Percentiles rank a stretch among this genome's conserved stretches.
Evolutionary conservation across 208 protist genomes (phyloP).

Genomic region (Trypanosoma avium): DNA sequence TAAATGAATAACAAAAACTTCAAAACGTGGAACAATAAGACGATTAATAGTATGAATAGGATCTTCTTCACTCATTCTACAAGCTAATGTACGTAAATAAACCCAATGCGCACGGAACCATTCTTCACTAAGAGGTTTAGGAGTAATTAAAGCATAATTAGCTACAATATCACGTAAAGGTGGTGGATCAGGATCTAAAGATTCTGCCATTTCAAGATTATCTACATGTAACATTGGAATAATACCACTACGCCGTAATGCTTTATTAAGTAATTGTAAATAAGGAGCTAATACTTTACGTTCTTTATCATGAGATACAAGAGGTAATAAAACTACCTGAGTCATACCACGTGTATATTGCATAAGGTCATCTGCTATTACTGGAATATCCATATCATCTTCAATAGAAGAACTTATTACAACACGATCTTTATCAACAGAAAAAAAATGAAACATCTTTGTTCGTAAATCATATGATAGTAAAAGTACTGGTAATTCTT

Average conservation of each 20-base stretch:
- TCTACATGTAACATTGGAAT: conserved; percentile 64
- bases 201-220: conserved; percentile 43
- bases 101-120: conserved; percentile 67
- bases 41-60: conserved; percentile 48
- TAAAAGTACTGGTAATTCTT: conserved; percentile 49
- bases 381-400: conserved; percentile 23
- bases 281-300: conserved; percentile 31
- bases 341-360: conserved; percentile 33
- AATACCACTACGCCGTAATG: conserved; percentile 51
- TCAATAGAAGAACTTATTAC: conserved; percentile 22
- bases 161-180: conserved; percentile 28
- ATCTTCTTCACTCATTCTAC: conserved; percentile 43
- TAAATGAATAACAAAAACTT: conserved; percentile 84
- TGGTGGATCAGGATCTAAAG: conserved; percentile 33
- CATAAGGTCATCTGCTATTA: conserved; percentile 68
- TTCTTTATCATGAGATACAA: conserved; percentile 52
- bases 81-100: conserved; percentile 66
- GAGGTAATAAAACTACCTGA: conserved; percentile 56
- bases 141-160: conserved; percentile 12
- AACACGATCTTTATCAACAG: conserved; percentile 36
- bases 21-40: conserved; percentile 50
- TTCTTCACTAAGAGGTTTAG: conserved; percentile 26
- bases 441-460: conserved; percentile 40
- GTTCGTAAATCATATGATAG: conserved; percentile 33
- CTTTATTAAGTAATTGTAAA: conserved; percentile 25